Conservation (phyloP, 208 protist species). For the Trypanosoma lewisi region DNA sequence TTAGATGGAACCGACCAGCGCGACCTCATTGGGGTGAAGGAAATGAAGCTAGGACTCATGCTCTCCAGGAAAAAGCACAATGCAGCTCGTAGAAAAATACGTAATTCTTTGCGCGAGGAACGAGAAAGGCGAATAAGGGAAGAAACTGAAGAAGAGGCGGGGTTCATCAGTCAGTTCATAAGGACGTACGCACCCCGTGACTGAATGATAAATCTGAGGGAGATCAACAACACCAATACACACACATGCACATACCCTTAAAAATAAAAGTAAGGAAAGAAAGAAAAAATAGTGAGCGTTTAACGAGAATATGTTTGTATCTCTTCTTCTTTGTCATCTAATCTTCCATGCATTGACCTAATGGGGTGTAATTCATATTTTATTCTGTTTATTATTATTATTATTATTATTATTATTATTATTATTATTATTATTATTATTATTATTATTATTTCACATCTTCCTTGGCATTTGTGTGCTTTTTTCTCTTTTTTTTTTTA, state of each 20-base stretch:
- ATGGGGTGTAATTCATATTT: not conserved
- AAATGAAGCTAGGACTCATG: constrained; percentile 79
- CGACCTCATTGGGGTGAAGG: constrained; percentile 65
- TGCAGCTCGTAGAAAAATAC: constrained; percentile 52
- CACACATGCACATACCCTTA: too few relatives aligned
- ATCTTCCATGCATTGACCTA: not conserved
- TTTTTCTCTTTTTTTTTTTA: constrained; percentile 1
- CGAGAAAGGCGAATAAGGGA: constrained; percentile 23
- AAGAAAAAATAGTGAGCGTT: not conserved
- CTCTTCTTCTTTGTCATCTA: not conserved
- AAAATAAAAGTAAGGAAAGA: not conserved
- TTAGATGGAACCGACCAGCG: constrained; percentile 81
- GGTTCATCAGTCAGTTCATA: constrained; percentile 72
- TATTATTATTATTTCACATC: constrained; percentile 6
- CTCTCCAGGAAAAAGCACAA: constrained; percentile 73
- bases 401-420: not conserved
- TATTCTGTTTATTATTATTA: not conserved
- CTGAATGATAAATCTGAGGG: not conserved
- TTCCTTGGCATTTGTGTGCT: too few relatives aligned
- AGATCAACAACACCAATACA: constrained; percentile 6
- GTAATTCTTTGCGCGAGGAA: constrained; percentile 34
- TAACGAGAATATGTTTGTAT: not conserved
- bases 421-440: constrained; percentile 1
- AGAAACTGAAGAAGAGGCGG: constrained; percentile 48
- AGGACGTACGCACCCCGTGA: constrained; percentile 26